Evolutionary conservation across 2,329 filamentous ascomycete species (phyloP), one percentile per base, ranked within the genome.

Genomic region (Mycocentrospora acerina): DNA sequence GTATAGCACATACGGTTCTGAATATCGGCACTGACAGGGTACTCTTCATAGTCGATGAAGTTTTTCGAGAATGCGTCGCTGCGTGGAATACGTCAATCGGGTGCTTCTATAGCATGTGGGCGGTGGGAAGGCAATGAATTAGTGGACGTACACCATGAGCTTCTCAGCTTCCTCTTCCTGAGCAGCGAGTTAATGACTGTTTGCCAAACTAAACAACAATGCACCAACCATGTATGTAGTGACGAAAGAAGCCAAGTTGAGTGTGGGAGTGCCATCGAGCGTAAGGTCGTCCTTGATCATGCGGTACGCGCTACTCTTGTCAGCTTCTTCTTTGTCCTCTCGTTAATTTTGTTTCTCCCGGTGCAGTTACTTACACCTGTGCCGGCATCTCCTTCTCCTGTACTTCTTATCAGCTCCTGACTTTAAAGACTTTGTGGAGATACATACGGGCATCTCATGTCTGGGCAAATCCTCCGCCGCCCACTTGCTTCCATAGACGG

Each of bases 81-180:
- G 24, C 4, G 12, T 15, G 14, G 24, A 32, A 9, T 29, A 9
- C 22, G 37, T 50, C 42, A 55, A 18, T 46, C 8, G 33, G 3
- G 6, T 11, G 12, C 17, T 37, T 2, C 5, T 13, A 18, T 7
- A 30, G 8, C 22, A 14, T 11, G 7, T n/a, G 1, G 26, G 3
- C 5, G 6, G 7, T 9, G 9, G 8, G n/a, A n/a, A n/a, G n/a
- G n/a, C n/a, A n/a, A n/a, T n/a, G n/a, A n/a, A n/a, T n/a, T n/a
- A n/a, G 10, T 15, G 9, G 91, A 42, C 89, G 31, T 57, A 62
- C 51, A 83, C 75, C 91, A 97, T 97, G 70, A 96, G 86, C 71
- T 94, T 90, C 72, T 96, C 90, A 14, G 86, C 90, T 69, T 96
- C 91, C 30, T 95, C 88, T 73, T 96, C 90, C 86, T 88, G 55